These are phyloP conservation scores for Middelhovenomyces tepae DNA, from an alignment of 805 yeast species.

Conservation along the genomic window DNA sequence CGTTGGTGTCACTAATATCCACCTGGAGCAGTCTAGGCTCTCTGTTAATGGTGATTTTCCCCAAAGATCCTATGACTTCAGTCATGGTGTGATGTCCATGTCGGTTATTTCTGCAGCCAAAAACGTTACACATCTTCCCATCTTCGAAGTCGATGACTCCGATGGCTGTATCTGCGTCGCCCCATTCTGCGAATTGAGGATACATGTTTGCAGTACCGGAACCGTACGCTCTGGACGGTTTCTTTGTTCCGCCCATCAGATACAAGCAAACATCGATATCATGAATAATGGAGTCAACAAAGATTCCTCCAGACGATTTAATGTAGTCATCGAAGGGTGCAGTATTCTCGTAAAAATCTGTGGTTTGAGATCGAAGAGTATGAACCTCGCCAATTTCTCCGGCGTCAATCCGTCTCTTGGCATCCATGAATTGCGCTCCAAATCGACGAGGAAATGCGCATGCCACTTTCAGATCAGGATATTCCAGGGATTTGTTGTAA, in stretches of 20 bases:
- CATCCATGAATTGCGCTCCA: constrained; percentile 13
- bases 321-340: constrained; percentile 15
- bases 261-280: constrained; percentile 18
- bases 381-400: constrained; percentile 16
- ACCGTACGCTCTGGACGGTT: constrained; percentile 15
- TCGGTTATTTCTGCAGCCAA: constrained; percentile 15
- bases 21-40: constrained; percentile 11
- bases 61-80: constrained; percentile 19
- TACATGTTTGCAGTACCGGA: constrained; percentile 16
- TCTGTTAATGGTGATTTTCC: constrained; percentile 15
- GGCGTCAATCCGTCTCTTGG: constrained; percentile 10
- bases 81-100: constrained; percentile 19
- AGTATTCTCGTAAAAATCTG: constrained; percentile 11
- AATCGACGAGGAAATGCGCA: constrained; percentile 19
- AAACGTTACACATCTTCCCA: constrained; percentile 11
- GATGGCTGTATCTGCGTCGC: constrained; percentile 18
- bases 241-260: constrained; percentile 14
- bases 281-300: constrained; percentile 19
- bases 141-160: constrained; percentile 15
- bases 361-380: constrained; percentile 16
- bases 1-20: constrained; percentile 12
- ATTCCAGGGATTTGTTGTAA: constrained; percentile 8
- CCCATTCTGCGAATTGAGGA: constrained; percentile 16
- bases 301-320: constrained; percentile 20
- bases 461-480: constrained; percentile 14